Evolutionary conservation across 2,329 filamentous ascomycete species (phyloP).

Genomic region (Fusarium sp.): DNA sequence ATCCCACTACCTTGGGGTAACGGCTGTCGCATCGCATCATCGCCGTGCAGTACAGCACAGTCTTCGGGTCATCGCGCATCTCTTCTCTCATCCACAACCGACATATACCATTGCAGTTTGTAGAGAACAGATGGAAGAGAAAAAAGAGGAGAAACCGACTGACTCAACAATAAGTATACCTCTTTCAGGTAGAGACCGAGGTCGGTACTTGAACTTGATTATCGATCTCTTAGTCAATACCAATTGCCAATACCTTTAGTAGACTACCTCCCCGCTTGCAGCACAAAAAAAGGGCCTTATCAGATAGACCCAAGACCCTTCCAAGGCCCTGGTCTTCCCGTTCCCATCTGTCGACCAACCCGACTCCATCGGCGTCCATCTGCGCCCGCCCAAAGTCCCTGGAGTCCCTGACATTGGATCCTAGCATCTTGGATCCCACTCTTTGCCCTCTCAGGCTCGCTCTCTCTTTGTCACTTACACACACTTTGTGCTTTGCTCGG

Average conservation of each 20-base stretch:
- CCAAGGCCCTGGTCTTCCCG: not conserved
- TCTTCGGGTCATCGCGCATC: constrained; percentile 14
- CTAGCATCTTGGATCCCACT: constrained; percentile 50
- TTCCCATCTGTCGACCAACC: constrained; percentile 28
- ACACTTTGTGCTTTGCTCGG: constrained; percentile 20
- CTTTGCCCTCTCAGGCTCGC: constrained; percentile 40
- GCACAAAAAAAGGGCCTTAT: constrained; percentile 42
- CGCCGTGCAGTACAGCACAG: constrained; percentile 11
- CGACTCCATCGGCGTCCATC: constrained; percentile 49
- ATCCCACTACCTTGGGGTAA: not conserved
- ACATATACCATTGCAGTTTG: not conserved
- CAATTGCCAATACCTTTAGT: constrained; percentile 16
- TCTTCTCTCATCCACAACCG: not conserved
- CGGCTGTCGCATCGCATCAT: constrained; percentile 19
- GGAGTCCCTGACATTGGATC: constrained; percentile 46
- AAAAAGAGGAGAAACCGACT: constrained; percentile 9
- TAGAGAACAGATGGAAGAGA: not conserved
- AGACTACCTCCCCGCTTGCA: constrained; percentile 45
- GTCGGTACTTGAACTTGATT: constrained; percentile 37
- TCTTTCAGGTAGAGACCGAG: constrained; percentile 22
- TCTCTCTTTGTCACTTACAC: constrained; percentile 45
- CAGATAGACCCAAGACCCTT: constrained; percentile 44
- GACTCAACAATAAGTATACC: constrained; percentile 23
- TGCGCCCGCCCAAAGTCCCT: constrained; percentile 43
- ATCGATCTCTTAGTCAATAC: constrained; percentile 44